Conservation (phyloP, 2,329 filamentous ascomycete species). For the Fusarium pseudocircinatum region DNA sequence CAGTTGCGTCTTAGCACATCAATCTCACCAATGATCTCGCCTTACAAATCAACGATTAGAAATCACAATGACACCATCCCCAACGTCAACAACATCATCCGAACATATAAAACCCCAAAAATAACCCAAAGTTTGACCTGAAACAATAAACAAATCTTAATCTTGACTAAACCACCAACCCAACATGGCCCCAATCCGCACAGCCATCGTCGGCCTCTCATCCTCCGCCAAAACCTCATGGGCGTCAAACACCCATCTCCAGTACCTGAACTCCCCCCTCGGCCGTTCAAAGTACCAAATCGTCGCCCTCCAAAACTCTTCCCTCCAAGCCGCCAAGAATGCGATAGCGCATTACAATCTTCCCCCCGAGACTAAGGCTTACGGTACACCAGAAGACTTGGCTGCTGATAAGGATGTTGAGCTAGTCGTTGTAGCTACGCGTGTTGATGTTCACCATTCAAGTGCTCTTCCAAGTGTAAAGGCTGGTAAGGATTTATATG, state of each 20-base stretch:
- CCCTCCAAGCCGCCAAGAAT: conserved; percentile 52
- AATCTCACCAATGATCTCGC: neutral
- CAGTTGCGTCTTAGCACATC: neutral
- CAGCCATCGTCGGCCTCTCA: conserved; percentile 68
- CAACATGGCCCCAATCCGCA: conserved; percentile 60
- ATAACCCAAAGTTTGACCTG: no score
- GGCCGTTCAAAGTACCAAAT: conserved; percentile 58
- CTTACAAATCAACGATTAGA: conserved; percentile 22
- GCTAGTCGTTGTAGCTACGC: conserved; percentile 63
- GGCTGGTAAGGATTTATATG: conserved; percentile 62
- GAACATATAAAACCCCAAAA: neutral
- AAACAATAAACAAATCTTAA: neutral
- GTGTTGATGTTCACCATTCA: conserved; percentile 62
- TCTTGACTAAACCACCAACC: rapidly evolving
- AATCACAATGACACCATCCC: conserved; percentile 6
- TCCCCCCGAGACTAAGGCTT: conserved; percentile 53
- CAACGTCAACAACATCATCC: neutral
- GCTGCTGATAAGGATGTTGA: conserved; percentile 61
- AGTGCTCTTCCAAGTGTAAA: conserved; percentile 57
- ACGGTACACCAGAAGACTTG: conserved; percentile 60
- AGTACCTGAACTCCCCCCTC: conserved; percentile 63
- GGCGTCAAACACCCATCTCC: conserved; percentile 66
- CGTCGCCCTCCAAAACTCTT: conserved; percentile 63
- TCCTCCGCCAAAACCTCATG: conserved; percentile 61
- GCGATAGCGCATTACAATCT: conserved; percentile 58